Base-by-base conservation (phyloP, 495 filamentous ascomycete species). In the Aspergillus sparsus region DNA sequence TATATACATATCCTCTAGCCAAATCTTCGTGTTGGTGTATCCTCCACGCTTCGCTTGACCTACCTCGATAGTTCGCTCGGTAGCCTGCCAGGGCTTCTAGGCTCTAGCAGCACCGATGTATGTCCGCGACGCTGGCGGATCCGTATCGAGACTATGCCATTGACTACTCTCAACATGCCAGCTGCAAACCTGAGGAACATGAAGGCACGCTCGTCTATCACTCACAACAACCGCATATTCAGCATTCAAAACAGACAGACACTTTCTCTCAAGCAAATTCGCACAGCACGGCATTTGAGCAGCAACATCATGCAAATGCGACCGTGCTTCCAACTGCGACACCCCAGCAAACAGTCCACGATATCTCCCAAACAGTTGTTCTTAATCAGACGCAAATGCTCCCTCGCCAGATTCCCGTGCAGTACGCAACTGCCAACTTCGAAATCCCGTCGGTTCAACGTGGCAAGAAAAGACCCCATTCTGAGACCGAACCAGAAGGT, bases 31-130 rank as follows among this genome's bases (percentile, higher is more conserved):
- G n/a, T 15, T 55, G 56, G 32, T 41, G 47, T 21, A 21, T 34
- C 21, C 41, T 39, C 45, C 32, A n/a, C 58, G 5, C 9, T 45
- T 45, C 27, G 21, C 44, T 27, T 36, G 32, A 49, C 45, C 42
- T 32, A 53, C 15, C 18, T 35, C 58, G 33, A 54, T 31, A 54
- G 15, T 54, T 31, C 45, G 50, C 58, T 63, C 57, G 66, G 66
- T 57, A 65, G 66, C 68, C 65, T 72, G 70, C 70, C 68, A 66
- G 74, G 72, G 71, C 70, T 71, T 68, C 60, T 56, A 58, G 61
- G 67, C 68, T 75, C 76, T 78, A 71, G 75, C 73, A 66, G 68
- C 57, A 66, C 71, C 65, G 70, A 72, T 75, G 73, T 66, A 75
- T 77, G 75, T 71, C 75, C 65, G 73, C 67, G 62, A 72, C 68